Conservation (phyloP, 805 yeast species). For the Saturnispora serradocipensis region DNA sequence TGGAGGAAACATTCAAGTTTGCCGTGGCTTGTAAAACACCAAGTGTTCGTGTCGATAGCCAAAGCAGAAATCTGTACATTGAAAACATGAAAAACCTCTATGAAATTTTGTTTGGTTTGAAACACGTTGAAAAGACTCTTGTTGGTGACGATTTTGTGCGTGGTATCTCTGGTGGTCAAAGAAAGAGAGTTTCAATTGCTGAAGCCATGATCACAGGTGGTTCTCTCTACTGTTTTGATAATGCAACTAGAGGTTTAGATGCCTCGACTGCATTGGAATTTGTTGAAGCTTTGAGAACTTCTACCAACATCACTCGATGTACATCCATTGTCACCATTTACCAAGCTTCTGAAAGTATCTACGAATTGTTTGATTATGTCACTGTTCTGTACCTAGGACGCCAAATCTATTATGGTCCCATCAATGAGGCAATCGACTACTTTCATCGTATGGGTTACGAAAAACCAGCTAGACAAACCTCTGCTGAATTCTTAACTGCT, state of each 20-base stretch:
- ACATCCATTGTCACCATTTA: constrained; percentile 60
- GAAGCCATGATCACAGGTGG: constrained; percentile 50
- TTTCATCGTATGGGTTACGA: constrained; percentile 54
- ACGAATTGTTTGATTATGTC: constrained; percentile 52
- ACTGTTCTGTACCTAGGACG: constrained; percentile 50
- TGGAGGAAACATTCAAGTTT: constrained; percentile 45
- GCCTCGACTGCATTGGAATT: constrained; percentile 64
- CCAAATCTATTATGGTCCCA: constrained; percentile 53
- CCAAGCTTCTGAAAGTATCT: constrained; percentile 60
- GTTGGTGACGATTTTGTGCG: constrained; percentile 61
- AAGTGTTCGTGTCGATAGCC: constrained; percentile 29
- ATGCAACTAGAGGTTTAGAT: constrained; percentile 64
- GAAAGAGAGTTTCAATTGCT: constrained; percentile 63
- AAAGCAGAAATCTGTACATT: constrained; percentile 33
- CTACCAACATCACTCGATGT: constrained; percentile 45
- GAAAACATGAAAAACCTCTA: constrained; percentile 36
- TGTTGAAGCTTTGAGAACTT: constrained; percentile 48
- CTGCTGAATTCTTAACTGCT: constrained; percentile 59
- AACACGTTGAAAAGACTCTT: constrained; percentile 51
- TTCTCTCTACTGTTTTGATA: constrained; percentile 54
- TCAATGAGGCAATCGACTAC: constrained; percentile 41
- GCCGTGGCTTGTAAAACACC: constrained; percentile 55
- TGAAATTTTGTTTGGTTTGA: constrained; percentile 46
- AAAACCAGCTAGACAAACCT: constrained; percentile 55
- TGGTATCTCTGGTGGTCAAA: constrained; percentile 68